phyloP scores from a whole-genome alignment of 2,329 filamentous ascomycete genomes.

The Phialophora expanda region DNA sequence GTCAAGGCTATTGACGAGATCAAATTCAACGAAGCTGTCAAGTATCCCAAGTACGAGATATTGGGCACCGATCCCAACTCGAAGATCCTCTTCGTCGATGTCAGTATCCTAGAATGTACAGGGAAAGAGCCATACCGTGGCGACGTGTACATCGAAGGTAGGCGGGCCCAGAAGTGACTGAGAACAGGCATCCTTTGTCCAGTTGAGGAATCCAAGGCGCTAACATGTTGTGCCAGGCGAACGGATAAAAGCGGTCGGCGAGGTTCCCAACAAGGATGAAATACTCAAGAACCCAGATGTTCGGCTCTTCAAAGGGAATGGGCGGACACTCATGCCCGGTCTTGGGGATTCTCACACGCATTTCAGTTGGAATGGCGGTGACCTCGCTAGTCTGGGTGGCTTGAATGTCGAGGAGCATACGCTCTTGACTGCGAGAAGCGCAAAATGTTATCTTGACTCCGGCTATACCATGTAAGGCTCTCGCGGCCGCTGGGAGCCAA shows the following conservation, averaged over 20 bases:
- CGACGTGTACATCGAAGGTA: constrained; percentile 50
- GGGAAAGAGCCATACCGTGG: constrained; percentile 47
- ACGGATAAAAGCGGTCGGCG: constrained; percentile 45
- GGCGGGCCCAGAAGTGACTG: neutral
- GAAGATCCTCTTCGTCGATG: constrained; percentile 47
- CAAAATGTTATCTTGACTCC: constrained; percentile 55
- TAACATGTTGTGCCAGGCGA: constrained; percentile 38
- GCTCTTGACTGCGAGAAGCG: constrained; percentile 51
- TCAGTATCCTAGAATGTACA: constrained; percentile 51
- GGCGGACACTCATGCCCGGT: constrained; percentile 57
- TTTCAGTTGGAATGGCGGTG: constrained; percentile 56
- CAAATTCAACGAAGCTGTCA: constrained; percentile 43
- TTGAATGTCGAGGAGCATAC: constrained; percentile 57
- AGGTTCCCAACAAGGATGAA: constrained; percentile 42
- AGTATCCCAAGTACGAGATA: constrained; percentile 47
- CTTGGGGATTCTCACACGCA: constrained; percentile 58
- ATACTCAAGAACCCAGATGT: constrained; percentile 44
- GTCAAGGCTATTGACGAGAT: constrained; percentile 41
- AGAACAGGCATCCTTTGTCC: neutral
- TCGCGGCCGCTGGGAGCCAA: neutral
- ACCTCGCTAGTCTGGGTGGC: constrained; percentile 50
- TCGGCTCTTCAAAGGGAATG: constrained; percentile 48
- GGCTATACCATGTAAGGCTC: constrained; percentile 55
- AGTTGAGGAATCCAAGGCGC: neutral
- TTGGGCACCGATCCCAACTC: constrained; percentile 45